Conservation (phyloP, 805 yeast species). For the Pichia californica region DNA sequence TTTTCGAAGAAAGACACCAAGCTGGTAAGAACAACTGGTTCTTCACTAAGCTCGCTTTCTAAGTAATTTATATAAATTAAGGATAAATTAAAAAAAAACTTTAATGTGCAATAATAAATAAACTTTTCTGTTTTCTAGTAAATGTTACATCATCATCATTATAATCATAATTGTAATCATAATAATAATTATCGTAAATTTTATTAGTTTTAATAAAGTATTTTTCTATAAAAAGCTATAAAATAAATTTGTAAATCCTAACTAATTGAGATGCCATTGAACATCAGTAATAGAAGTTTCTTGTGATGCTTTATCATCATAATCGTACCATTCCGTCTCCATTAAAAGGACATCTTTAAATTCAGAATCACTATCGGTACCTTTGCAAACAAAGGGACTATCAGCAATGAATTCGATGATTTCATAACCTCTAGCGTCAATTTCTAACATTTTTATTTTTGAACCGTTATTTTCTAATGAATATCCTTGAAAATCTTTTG, state of each 20-base stretch:
- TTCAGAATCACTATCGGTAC: slow-evolving; percentile 32
- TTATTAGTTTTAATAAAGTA: too few species aligned
- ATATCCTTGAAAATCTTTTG: slow-evolving; percentile 25
- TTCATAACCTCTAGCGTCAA: slow-evolving; percentile 86
- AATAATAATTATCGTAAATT: too few species aligned
- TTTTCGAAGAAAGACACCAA: slow-evolving; percentile 98
- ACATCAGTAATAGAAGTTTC: slow-evolving; percentile 80
- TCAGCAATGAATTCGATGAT: slow-evolving; percentile 59
- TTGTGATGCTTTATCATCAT: slow-evolving; percentile 73
- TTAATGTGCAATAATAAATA: slow-evolving; percentile 11
- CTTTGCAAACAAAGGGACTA: slow-evolving; percentile 53
- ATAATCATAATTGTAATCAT: too few species aligned
- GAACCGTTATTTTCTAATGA: slow-evolving; percentile 37
- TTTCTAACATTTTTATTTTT: slow-evolving; percentile 46
- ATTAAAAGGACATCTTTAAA: slow-evolving; percentile 47
- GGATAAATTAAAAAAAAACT: slow-evolving; percentile 9
- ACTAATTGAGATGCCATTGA: slow-evolving; percentile 36
- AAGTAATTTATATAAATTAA: slow-evolving; percentile 17
- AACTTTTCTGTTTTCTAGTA: slow-evolving; percentile 8
- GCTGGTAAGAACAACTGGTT: slow-evolving; percentile 99
- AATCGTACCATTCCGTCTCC: slow-evolving; percentile 91
- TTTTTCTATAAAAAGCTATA: too few species aligned
- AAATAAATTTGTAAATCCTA: too few species aligned
- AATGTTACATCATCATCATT: too few species aligned
- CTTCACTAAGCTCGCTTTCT: slow-evolving; percentile 73